Conservation (phyloP, 495 filamentous ascomycete species). For the Aspergillus taichungensis region DNA sequence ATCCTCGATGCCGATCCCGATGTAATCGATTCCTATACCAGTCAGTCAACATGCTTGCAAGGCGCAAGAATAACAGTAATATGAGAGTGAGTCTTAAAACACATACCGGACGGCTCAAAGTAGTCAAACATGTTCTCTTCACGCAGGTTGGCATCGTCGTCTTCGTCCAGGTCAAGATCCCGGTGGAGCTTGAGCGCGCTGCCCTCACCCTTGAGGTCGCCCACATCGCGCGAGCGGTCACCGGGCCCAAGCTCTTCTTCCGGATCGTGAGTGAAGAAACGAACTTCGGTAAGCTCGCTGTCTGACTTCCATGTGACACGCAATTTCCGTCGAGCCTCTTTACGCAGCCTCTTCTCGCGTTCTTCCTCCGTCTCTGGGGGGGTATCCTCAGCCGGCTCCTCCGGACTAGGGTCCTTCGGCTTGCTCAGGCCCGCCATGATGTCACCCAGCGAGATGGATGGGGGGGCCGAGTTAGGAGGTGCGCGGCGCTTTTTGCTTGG, state of each 20-base stretch:
- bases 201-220: constrained; percentile 68
- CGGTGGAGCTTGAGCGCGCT: constrained; percentile 69
- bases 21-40: constrained; percentile 45
- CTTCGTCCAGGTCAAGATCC: constrained; percentile 56
- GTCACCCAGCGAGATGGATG: constrained; percentile 46
- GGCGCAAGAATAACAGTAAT: not conserved
- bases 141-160: constrained; percentile 48
- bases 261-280: constrained; percentile 68
- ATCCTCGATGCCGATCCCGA: constrained; percentile 40
- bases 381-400: constrained; percentile 42
- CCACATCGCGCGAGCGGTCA: constrained; percentile 56
- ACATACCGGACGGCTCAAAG: constrained; percentile 31
- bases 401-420: constrained; percentile 47
- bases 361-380: constrained; percentile 71
- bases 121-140: constrained; percentile 42
- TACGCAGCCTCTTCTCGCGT: constrained; percentile 62
- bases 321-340: constrained; percentile 65
- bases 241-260: constrained; percentile 72
- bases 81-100: constrained; percentile 1
- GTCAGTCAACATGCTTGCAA: constrained; percentile 12
- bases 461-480: constrained; percentile 23
- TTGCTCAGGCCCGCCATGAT: constrained; percentile 60
- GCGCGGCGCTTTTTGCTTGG: too few species aligned
- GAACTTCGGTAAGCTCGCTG: constrained; percentile 59
- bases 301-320: constrained; percentile 67